Base-by-base conservation (phyloP, 2,329 filamentous ascomycete genomes). In the Zymoseptoria passerinii region DNA sequence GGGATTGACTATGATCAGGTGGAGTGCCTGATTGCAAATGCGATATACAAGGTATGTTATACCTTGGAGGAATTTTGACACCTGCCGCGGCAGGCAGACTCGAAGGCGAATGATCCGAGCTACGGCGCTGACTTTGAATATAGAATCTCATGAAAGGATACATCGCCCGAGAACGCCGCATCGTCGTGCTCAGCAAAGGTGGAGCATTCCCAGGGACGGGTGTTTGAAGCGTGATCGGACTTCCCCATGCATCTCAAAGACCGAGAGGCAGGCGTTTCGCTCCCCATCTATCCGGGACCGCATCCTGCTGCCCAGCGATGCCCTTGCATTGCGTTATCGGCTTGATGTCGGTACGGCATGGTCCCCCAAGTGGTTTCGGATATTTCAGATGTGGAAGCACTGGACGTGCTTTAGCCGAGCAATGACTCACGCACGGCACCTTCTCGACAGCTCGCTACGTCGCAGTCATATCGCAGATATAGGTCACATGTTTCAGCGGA, bases 131-230 rank as follows among this genome's bases (percentile, higher is more conserved):
- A 63, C 53, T n/a, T 49, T 49, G 4, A 53, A 48, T 18, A 52
- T 65, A 96, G 90, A 89, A 88, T 59, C 80, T 94, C 23, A 96
- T 99, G 89, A 99, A 97, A 76, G 94, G 95, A 48, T 99, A 99
- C 75, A 99, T 99, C 66, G 87, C 92, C 29, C 87, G 92, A 56
- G 92, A 96, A 66, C 85, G 89, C 66, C 88, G 88, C 35, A 92
- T 92, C 65, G 88, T 99, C 28, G 94, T 99, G 19, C 77, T 99
- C 58, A 96, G 90, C 73, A 97, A 96, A 74, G 65, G 52, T 16
- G 90, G 89, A 52, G 92, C 94, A 1, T 99, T 99, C 70, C 94
- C 95, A 0, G 92, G 92, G 23, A 97, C 95, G 23, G 89, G 89
- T 29, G 77, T 85, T 20, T 86, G 66, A 69, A 27, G 49, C 49